Conservation (phyloP, 75 land plant species). For the Sequoiadendron giganteum region DNA sequence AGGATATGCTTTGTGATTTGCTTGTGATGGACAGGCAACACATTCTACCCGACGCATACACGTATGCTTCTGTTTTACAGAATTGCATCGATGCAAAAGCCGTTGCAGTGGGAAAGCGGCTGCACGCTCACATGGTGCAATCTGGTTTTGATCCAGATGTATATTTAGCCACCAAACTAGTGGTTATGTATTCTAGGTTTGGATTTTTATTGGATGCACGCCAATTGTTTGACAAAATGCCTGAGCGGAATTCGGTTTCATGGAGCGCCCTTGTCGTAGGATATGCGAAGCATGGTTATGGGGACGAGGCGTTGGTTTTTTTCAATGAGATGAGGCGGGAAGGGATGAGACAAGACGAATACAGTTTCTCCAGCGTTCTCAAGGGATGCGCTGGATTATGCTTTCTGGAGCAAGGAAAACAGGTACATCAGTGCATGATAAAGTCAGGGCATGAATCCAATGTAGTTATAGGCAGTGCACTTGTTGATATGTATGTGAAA, state of each 20-base stretch:
- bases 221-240: conserved; percentile 20
- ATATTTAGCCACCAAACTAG: conserved; percentile 7
- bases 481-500: conserved; percentile 24
- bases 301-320: conserved; percentile 16
- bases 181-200: conserved; percentile 6
- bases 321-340: conserved; percentile 11
- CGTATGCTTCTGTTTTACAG: not conserved
- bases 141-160: conserved; percentile 1
- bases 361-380: conserved; percentile 28
- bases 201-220: conserved; percentile 17
- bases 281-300: conserved; percentile 23
- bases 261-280: conserved; percentile 33
- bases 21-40: not conserved
- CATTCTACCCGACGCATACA: not conserved
- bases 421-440: conserved; percentile 20
- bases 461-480: conserved; percentile 18
- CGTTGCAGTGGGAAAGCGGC: not conserved
- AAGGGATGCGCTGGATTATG: conserved; percentile 18
- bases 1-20: not conserved
- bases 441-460: conserved; percentile 12
- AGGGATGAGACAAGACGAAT: conserved; percentile 17
- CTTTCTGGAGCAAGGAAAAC: conserved; percentile 20
- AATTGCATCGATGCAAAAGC: conserved; percentile 3
- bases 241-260: conserved; percentile 24
- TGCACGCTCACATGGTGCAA: conserved; percentile 3